Base-by-base conservation (phyloP, 345 rosid species). In the Bruguiera parviflora region DNA sequence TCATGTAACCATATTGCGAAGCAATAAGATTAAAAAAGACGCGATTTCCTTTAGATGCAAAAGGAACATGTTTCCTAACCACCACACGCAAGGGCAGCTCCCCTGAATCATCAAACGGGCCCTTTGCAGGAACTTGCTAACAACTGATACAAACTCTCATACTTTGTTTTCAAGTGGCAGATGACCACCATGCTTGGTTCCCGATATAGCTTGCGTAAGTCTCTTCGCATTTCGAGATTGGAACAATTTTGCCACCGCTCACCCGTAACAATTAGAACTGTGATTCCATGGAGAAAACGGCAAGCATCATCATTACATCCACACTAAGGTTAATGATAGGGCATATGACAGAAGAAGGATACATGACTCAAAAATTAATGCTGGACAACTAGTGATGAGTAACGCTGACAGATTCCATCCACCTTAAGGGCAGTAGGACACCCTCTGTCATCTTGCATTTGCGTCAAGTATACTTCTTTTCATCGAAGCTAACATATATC, bases 121-220 rank as follows among this genome's bases (percentile, higher is more conserved):
- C 64, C 77, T 81, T 61, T 63, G 82, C 81, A 94, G 79, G 73
- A 94, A 91, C 83, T 75, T 87, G 61, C 79, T 77, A 47, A 90
- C 84, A 68, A 83, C 61, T 29, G 86, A 80, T 62, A 87, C 84
- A 79, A 90, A 92, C 73, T 90, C 92, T 59, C 87, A 88, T 2
- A 84, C 87, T 65, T 87, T 91, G 69, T 94, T 96, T 75, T 94
- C 95, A n/a, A 85, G 97, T 3, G 97, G 97, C 64, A 91, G 77
- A 79, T 94, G 97, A 18, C 98, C 96, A 58, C 97, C 88, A 53
- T 84, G 73, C 85, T 86, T 79, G 27, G 87, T 80, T 24, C 89
- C 88, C 7, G 96, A 91, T 64, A 91, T 88, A 56, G 88, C 95
- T 72, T 57, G 71, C 27, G 90, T 66, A 65, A 92, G 85, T 76